Base-by-base conservation (phyloP, 805 yeast genomes). In the Kluyveromyces nonfermentans region DNA sequence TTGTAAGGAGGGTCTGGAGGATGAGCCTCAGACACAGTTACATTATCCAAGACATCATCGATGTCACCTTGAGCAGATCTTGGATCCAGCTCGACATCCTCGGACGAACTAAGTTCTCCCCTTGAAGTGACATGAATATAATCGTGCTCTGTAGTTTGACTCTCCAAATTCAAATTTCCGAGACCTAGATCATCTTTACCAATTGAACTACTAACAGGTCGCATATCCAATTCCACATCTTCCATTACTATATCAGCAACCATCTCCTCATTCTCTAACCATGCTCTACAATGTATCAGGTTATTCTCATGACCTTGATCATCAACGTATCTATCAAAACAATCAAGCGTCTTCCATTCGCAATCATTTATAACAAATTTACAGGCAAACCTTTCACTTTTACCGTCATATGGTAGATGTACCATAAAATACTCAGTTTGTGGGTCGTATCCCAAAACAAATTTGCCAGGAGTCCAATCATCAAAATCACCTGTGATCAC, bases 401-500 rank as follows among this genome's bases (percentile, higher is more conserved):
- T n/a, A 7, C 41, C 41, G 18, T 38, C 41, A 18, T 38, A 38
- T 16, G 60, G 56, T 8, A 55, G 35, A 17, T 41, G 44, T 2
- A 53, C 59, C 21, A 33, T 46, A 37, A 49, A 55, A 22, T 50
- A 44, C 9, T 47, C 50, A 19, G 37, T 42, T 10, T 41, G 37
- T n/a, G 41, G 44, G 35, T 50, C 49, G 16, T 45, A 47, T 18
- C 33, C 32, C 35, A 57, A 35, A 14, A 42, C 48, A 35, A 50
- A 57, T 15, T 46, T 46, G 1, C 51, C 42, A 22, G 50, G 54
- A 30, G 45, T 43, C 62, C 64, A 59, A 35, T 57, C 48, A 42
- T 58, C 59, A 40, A 58, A 57, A 30, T 57, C 61, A 4, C 62
- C 64, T 3, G 64, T 57, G 6, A 59, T 48, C 16, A 51, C 45